Evolutionary conservation across 768 basidiomycete genomes (phyloP), one percentile per base, ranked within the genome.

Genomic region (Mycena belliarum): DNA sequence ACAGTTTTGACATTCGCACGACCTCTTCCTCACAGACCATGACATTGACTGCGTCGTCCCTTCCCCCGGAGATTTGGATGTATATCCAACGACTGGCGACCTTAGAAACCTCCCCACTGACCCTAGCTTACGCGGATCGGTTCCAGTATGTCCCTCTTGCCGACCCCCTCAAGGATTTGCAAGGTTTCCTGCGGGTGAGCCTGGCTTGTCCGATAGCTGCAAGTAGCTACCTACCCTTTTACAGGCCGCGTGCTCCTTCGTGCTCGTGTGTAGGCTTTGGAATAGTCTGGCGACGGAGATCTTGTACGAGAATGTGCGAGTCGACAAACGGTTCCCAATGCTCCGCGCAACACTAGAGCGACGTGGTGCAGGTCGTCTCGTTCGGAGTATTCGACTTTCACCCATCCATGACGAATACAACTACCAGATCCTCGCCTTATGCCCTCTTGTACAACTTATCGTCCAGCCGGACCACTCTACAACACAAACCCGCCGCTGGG

Each of bases 51-150:
- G n/a, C n/a, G n/a, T n/a, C n/a, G n/a, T 32, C 29, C 29, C 29
- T 32, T 24, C 61, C 61, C n/a, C 29, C 49, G 4, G 61, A 63
- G 38, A 21, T 63, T 16, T 63, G 61, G 61, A 38, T 63, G 8
- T 41, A 55, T 38, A 59, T 59, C 4, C 57, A 58, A 15, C 52
- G 53, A 26, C 35, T 63, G 2, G 61, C 61, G 0, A 55, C 49
- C 12, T n/a, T 24, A 5, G 50, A 57, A 20, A 23, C 47, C 2
- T 57, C 55, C 10, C 60, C 60, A n/a, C n/a, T 55, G 26, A 29
- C 10, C 0, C 7, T 15, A 25, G 49, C 43, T 2, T 41, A 51
- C 16, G 8, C 59, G 6, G 48, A 55, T 20, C 25, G 33, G 14
- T 35, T 38, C 37, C 56, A 43, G n/a, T 47, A 45, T 21, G 41